phyloP scores from a whole-genome alignment of 768 basidiomycete species.

The Russula foetens region DNA sequence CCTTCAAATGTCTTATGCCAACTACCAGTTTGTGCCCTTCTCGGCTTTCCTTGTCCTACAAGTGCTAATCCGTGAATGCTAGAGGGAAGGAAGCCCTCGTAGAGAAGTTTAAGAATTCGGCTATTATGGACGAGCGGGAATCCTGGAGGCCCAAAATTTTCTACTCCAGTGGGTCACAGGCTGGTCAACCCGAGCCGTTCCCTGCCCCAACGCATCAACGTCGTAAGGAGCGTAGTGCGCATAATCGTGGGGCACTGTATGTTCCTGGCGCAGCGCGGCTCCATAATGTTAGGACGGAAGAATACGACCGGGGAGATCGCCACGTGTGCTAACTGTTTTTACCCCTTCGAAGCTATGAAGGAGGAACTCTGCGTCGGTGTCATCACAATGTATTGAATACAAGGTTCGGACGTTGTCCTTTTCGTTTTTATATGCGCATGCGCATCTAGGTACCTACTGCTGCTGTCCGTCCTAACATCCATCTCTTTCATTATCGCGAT shows the following conservation, averaged over 20 bases:
- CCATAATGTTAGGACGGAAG: conserved; percentile 6
- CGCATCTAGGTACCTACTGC: conserved; percentile 11
- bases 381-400: conserved; percentile 1
- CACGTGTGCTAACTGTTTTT: not conserved
- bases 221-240: conserved; percentile 75
- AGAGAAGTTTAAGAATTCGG: conserved; percentile 88
- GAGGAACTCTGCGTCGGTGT: not conserved
- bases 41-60: not conserved
- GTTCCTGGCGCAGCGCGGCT: conserved; percentile 27
- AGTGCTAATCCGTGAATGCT: not conserved
- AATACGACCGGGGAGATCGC: conserved; percentile 2
- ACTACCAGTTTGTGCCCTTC: conserved; percentile 65
- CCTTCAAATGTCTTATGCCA: conserved; percentile 86
- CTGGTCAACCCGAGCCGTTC: conserved; percentile 75
- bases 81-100: conserved; percentile 88
- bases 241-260: conserved; percentile 67
- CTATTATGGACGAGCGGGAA: conserved; percentile 82
- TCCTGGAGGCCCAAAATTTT: conserved; percentile 83
- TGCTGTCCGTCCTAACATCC: conserved; percentile 5
- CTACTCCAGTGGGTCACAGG: conserved; percentile 62
- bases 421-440: conserved; percentile 12
- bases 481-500: not conserved
- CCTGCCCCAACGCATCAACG: conserved; percentile 74
- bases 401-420: not conserved
- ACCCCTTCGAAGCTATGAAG: not conserved